Conservation (phyloP, 805 yeast species). For the Metschnikowia amazonensis region DNA sequence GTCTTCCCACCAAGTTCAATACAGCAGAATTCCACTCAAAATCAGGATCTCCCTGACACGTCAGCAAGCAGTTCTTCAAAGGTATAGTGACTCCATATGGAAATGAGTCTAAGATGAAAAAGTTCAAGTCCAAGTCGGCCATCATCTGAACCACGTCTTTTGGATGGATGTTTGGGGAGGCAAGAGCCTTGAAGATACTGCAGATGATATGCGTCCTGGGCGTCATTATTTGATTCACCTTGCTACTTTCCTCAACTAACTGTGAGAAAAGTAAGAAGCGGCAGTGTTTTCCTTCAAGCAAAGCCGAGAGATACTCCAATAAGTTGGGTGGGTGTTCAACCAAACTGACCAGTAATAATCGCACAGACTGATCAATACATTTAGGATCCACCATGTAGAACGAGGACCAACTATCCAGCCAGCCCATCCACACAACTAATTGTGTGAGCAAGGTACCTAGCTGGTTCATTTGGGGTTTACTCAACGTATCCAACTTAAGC, state of each 20-base stretch:
- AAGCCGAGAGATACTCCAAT: conserved; percentile 51
- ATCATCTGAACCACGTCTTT: conserved; percentile 58
- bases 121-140: conserved; percentile 52
- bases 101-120: conserved; percentile 56
- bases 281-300: conserved; percentile 40
- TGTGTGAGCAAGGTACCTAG: conserved; percentile 59
- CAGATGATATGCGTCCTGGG: conserved; percentile 63
- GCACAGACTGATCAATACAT: conserved; percentile 35
- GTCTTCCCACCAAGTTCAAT: conserved; percentile 61
- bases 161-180: conserved; percentile 49
- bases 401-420: conserved; percentile 63
- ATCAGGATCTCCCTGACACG: conserved; percentile 50
- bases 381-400: conserved; percentile 45
- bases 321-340: conserved; percentile 59
- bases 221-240: conserved; percentile 55
- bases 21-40: conserved; percentile 45
- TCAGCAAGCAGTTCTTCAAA: conserved; percentile 54
- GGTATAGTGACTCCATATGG: conserved; percentile 73
- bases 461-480: conserved; percentile 28
- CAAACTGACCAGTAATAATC: conserved; percentile 44
- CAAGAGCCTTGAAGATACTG: conserved; percentile 58
- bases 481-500: conserved; percentile 50
- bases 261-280: conserved; percentile 66
- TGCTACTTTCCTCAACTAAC: conserved; percentile 57
- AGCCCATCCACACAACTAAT: conserved; percentile 63